phyloP scores from a whole-genome alignment of 2,329 filamentous ascomycete genomes.

The Penicillium sp. region DNA sequence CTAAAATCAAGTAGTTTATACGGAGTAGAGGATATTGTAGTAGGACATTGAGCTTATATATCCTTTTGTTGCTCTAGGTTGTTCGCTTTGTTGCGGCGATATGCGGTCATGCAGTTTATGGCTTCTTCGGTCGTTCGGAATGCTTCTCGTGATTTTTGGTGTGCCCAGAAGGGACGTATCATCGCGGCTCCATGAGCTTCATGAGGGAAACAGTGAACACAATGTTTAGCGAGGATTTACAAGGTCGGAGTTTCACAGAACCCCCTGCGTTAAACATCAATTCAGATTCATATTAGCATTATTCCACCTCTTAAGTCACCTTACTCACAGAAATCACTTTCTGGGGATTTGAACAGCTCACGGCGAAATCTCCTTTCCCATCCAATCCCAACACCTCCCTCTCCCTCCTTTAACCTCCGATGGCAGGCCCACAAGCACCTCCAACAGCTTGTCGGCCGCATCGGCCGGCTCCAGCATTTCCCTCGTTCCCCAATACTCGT shows the following conservation, averaged over 20 bases:
- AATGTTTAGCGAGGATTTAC: not conserved
- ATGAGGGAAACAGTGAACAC: not conserved
- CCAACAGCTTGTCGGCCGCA: slow-evolving; percentile 63
- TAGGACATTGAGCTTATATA: not conserved
- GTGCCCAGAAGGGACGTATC: not conserved
- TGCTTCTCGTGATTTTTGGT: not conserved
- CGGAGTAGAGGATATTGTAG: not conserved
- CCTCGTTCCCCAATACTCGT: slow-evolving; percentile 68
- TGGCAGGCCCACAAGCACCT: slow-evolving; percentile 53
- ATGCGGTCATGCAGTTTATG: not conserved
- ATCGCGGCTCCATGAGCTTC: not conserved
- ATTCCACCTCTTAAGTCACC: not conserved
- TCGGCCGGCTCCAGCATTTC: slow-evolving; percentile 67
- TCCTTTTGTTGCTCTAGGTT: not conserved
- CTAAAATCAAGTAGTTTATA: not conserved
- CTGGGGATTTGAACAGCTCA: slow-evolving; percentile 28
- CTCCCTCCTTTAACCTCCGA: slow-evolving; percentile 46
- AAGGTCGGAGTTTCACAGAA: not conserved
- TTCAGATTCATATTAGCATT: not conserved
- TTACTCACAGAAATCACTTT: not conserved
- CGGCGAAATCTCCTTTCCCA: slow-evolving; percentile 61
- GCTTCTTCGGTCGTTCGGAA: not conserved
- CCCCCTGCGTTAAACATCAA: too few species aligned
- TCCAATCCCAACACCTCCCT: slow-evolving; percentile 69
- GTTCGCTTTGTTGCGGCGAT: not conserved